Conservation (phyloP, 352 stramenopile species). For the Peronospora belbahrii region DNA sequence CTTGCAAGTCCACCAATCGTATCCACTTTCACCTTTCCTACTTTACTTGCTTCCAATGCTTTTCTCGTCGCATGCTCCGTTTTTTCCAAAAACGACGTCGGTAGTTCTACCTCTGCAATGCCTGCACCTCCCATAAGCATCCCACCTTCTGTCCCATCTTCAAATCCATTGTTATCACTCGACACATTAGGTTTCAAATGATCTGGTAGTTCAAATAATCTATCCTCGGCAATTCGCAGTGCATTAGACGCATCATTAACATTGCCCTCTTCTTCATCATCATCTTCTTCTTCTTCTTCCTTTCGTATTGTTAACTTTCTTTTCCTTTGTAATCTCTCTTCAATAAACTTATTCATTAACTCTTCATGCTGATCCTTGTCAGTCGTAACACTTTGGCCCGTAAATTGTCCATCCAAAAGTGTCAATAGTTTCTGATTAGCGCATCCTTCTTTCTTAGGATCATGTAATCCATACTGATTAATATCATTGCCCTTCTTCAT, state of each 20-base stretch:
- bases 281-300: too few species aligned
- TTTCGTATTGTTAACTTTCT: conserved; percentile 4
- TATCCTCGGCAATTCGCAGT: conserved; percentile 45
- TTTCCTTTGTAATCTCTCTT: conserved; percentile 58
- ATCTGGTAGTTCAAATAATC: conserved; percentile 53
- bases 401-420: conserved; percentile 77
- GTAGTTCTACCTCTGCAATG: conserved; percentile 76
- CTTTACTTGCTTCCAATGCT: conserved; percentile 29
- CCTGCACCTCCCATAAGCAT: conserved; percentile 73
- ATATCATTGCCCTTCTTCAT: neutral
- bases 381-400: conserved; percentile 49
- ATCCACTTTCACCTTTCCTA: conserved; percentile 4
- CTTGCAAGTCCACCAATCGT: conserved; percentile 30
- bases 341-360: conserved; percentile 81
- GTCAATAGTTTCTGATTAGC: conserved; percentile 63
- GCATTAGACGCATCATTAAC: neutral
- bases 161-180: conserved; percentile 24
- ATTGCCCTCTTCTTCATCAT: neutral
- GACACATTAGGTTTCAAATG: conserved; percentile 45
- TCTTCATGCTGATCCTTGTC: conserved; percentile 70
- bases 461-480: conserved; percentile 55
- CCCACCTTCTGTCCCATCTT: conserved; percentile 41
- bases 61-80: conserved; percentile 41
- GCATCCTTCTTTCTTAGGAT: conserved; percentile 65
- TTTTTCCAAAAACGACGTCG: conserved; percentile 39